Conservation (phyloP, 176 grass and related monocot species). For the Eleusine indica region DNA sequence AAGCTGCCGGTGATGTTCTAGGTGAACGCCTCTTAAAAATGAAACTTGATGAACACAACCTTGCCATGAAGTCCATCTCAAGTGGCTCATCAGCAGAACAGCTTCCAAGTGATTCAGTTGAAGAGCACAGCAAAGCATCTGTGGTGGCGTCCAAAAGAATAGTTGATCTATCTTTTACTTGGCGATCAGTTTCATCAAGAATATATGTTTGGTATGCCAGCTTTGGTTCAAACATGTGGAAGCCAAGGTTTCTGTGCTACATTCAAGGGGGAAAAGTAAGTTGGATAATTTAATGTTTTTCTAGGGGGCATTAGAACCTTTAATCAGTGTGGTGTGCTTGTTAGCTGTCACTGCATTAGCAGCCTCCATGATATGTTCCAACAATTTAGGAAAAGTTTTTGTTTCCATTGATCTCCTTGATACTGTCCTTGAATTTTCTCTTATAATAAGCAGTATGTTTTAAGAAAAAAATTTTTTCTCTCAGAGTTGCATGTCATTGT, state of each 20-base stretch:
- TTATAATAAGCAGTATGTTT: constrained; percentile 32
- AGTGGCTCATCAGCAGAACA: constrained; percentile 31
- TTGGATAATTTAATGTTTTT: constrained; percentile 27
- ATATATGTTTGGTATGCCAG: constrained; percentile 90
- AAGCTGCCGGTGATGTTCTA: constrained; percentile 49
- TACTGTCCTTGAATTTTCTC: constrained; percentile 8
- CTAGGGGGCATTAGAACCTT: not conserved
- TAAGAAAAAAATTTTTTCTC: not conserved
- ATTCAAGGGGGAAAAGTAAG: constrained; percentile 87
- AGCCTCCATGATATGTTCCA: not conserved
- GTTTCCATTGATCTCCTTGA: constrained; percentile 10
- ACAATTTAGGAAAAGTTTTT: constrained; percentile 13
- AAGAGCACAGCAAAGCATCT: constrained; percentile 44
- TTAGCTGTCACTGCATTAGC: constrained; percentile 10
- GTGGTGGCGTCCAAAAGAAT: constrained; percentile 34
- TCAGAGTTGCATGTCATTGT: not conserved
- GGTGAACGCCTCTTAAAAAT: constrained; percentile 60
- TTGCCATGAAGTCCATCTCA: constrained; percentile 35
- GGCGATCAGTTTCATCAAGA: constrained; percentile 78
- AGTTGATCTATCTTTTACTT: constrained; percentile 46
- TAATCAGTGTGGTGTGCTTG: not conserved
- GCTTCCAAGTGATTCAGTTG: constrained; percentile 27
- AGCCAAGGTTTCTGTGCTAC: constrained; percentile 84
- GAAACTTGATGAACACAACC: constrained; percentile 60
- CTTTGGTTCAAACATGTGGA: constrained; percentile 97